Conservation (phyloP, 768 basidiomycete genomes). For the Tylopilus subfusipes region DNA sequence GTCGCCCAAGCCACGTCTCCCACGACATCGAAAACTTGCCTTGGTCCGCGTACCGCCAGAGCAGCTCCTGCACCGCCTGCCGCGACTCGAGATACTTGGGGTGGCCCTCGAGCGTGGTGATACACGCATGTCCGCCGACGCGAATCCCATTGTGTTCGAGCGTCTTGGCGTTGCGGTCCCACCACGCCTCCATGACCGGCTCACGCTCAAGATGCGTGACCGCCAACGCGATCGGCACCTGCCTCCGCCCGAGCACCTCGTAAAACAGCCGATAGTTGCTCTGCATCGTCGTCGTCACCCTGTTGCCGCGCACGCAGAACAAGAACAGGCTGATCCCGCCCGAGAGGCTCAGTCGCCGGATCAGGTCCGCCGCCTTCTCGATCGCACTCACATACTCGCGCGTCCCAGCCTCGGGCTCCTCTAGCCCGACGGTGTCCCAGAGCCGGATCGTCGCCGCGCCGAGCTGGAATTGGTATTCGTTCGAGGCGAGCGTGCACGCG, state of each 20-base stretch:
- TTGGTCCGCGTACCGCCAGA: conserved; percentile 22
- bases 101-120: conserved; percentile 23
- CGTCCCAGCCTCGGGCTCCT: conserved; percentile 18
- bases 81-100: conserved; percentile 20
- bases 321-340: conserved; percentile 31
- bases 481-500: conserved; percentile 31
- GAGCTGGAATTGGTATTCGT: conserved; percentile 26
- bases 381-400: conserved; percentile 27
- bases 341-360: conserved; percentile 24
- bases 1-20: conserved; percentile 19
- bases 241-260: conserved; percentile 36
- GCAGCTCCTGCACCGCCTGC: conserved; percentile 17
- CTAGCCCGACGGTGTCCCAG: conserved; percentile 34
- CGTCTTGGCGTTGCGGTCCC: conserved; percentile 21
- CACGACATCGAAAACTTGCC: conserved; percentile 24
- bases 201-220: conserved; percentile 39
- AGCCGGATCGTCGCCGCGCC: conserved; percentile 21
- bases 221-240: conserved; percentile 38
- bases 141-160: conserved; percentile 19
- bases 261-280: conserved; percentile 36
- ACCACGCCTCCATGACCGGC: conserved; percentile 31
- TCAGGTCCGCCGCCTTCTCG: conserved; percentile 28
- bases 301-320: conserved; percentile 32
- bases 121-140: conserved; percentile 27
- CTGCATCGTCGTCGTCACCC: conserved; percentile 27